Conservation (phyloP, 2,329 filamentous ascomycete genomes). For the Microthyrium microscopicum region DNA sequence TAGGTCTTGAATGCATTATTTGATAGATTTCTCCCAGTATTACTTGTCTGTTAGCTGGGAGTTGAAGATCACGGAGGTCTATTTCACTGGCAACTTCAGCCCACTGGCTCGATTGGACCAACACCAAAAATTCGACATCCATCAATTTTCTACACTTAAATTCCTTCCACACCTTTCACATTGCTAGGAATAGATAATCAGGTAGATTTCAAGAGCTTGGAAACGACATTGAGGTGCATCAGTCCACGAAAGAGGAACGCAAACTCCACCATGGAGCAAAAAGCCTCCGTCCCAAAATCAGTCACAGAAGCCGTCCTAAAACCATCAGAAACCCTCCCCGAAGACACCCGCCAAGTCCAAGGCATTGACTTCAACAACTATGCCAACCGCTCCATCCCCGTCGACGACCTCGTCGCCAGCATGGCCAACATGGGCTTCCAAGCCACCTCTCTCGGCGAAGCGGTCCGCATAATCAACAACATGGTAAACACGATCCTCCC, state of each 20-base stretch:
- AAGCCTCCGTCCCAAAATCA: constrained; percentile 6
- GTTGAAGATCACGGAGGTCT: no score
- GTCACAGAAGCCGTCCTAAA: constrained; percentile 69
- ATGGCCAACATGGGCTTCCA: constrained; percentile 83
- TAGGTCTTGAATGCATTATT: no score
- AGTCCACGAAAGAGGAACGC: not conserved
- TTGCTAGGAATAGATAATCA: not conserved
- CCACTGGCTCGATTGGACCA: no score
- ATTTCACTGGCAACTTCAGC: no score
- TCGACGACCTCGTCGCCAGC: constrained; percentile 63
- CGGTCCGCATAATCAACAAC: constrained; percentile 79
- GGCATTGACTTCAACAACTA: constrained; percentile 87
- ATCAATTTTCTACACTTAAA: no score
- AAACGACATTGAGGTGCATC: not conserved
- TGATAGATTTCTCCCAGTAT: not conserved
- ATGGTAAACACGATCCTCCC: constrained; percentile 46
- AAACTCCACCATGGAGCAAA: constrained; percentile 1
- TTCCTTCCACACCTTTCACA: no score
- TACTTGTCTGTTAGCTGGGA: not conserved
- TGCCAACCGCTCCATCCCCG: constrained; percentile 59
- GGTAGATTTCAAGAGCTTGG: not conserved
- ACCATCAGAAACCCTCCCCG: constrained; percentile 65
- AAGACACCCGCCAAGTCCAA: constrained; percentile 61
- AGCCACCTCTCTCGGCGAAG: constrained; percentile 66
- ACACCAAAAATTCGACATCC: no score